phyloP scores from a whole-genome alignment of 2,329 filamentous ascomycete species.

The Pseudogymnoascus destructans region DNA sequence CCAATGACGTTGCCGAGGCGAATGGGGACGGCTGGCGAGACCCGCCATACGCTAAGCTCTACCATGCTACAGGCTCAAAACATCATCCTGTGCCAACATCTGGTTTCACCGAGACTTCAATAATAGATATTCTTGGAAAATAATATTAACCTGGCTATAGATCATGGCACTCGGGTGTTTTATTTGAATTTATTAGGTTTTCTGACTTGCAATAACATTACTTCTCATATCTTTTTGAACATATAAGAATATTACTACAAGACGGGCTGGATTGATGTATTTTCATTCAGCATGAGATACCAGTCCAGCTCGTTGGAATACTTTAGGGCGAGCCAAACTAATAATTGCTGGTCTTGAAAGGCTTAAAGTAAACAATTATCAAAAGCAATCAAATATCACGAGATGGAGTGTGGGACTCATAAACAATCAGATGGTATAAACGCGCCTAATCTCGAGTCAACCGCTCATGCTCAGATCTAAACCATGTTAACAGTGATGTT shows the following conservation, averaged over 20 bases:
- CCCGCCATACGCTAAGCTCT: not conserved
- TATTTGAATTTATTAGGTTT: not conserved
- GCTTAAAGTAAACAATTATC: not conserved
- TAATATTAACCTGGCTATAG: not conserved
- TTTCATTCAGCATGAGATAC: not conserved
- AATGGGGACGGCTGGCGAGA: not conserved
- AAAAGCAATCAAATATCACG: not conserved
- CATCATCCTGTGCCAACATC: not conserved
- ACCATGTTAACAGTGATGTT: not conserved
- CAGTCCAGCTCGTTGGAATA: not conserved
- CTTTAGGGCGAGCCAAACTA: not conserved
- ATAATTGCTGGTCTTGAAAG: not conserved
- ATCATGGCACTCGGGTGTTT: not conserved
- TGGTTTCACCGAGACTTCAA: not conserved
- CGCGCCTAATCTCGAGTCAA: not conserved
- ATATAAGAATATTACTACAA: not conserved
- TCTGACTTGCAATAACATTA: not conserved
- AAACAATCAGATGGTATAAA: constrained; percentile 8
- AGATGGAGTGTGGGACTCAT: not conserved
- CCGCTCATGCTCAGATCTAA: not conserved
- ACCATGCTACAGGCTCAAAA: not conserved
- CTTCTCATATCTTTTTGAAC: not conserved
- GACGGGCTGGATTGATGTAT: not conserved
- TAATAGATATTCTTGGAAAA: not conserved
- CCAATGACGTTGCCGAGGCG: constrained; percentile 5